These are phyloP conservation scores for Malassezia dermatis DNA, from an alignment of 1,284 basidiomycete genomes.

Conservation along the genomic window DNA sequence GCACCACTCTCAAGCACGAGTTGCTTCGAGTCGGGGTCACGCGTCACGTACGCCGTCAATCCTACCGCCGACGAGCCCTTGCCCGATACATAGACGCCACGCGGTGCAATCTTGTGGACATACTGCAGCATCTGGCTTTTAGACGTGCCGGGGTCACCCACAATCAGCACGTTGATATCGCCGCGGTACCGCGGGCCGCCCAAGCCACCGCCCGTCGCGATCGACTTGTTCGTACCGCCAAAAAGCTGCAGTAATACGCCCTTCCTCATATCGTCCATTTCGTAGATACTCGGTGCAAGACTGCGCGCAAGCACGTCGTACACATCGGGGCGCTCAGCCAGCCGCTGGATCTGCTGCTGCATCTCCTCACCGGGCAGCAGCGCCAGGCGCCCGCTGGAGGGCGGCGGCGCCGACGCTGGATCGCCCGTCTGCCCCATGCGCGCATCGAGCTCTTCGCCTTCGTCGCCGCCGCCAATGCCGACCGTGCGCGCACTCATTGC, in stretches of 20 bases:
- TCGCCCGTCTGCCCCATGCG: slow-evolving; percentile 12
- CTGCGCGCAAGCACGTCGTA: slow-evolving; percentile 77
- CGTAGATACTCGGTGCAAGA: slow-evolving; percentile 89
- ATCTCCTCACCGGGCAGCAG: slow-evolving; percentile 48
- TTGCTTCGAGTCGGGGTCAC: slow-evolving; percentile 95
- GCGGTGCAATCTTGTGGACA: slow-evolving; percentile 94
- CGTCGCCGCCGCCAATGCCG: slow-evolving; percentile 72
- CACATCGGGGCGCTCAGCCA: slow-evolving; percentile 67
- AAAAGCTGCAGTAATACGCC: slow-evolving; percentile 90
- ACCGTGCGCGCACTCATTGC: slow-evolving; percentile 55
- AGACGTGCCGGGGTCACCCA: slow-evolving; percentile 94
- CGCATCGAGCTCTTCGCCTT: slow-evolving; percentile 36
- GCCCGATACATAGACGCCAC: slow-evolving; percentile 74
- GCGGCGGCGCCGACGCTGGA: slow-evolving; percentile 14
- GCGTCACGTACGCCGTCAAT: slow-evolving; percentile 92
- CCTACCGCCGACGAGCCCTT: slow-evolving; percentile 97
- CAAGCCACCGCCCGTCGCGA: slow-evolving; percentile 79
- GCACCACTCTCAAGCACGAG: slow-evolving; percentile 95
- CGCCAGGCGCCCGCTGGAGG: slow-evolving; percentile 13
- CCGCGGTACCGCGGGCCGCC: slow-evolving; percentile 92
- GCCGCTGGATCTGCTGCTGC: slow-evolving; percentile 57
- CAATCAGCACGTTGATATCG: slow-evolving; percentile 92
- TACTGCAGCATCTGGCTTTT: slow-evolving; percentile 85
- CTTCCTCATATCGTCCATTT: slow-evolving; percentile 98
- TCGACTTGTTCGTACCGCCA: slow-evolving; percentile 92